Base-by-base conservation (phyloP, 176 grass and related monocot species). In the Carex parvula region DNA sequence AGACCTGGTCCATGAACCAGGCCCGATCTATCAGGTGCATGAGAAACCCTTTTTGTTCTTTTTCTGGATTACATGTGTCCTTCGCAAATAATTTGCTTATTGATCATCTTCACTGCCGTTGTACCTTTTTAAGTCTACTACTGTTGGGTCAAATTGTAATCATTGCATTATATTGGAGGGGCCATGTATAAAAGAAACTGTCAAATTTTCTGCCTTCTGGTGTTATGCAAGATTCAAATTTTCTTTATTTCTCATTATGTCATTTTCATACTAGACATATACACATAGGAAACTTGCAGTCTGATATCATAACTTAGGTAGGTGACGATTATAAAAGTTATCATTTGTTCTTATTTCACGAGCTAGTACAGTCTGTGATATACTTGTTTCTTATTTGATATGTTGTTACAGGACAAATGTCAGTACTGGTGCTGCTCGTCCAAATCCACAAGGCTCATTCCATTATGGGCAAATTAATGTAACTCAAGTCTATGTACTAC, bases 371-470 rank as follows among this genome's bases (percentile, higher is more conserved):
- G 14, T 42, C 29, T 32, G 5, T 17, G 30, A 77, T 22, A 54
- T 70, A 77, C 35, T 62, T 62, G 59, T 81, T 81, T 5, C 59
- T 81, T 81, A 1, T 42, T 46, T 64, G 11, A 63, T 64, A 42
- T 64, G 64, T 83, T 52, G 15, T 67, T 83, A 60, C 67, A 98
- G 95, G 86, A 95, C 92, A 79, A 98, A 98, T 81, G 86, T 92
- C 66, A 90, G 67, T 75, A 83, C 96, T 22, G 93, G 96, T 58
- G 96, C 96, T 84, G 96, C 96, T 74, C 92, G 96, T 26, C 96
- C 96, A 1, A 98, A 98, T 63, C 96, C 96, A 70, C 96, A 98
- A 88, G 96, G 96, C 69, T 98, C 96, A 14, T 98, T 95, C 74
- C 91, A 91, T 87, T 98, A 98, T 83, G 91, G 93, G 1, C 60